Evolutionary conservation across 2,329 filamentous ascomycete species (phyloP), one percentile per base, ranked within the genome.

Genomic region (Beauveria scarabaeidicola): DNA sequence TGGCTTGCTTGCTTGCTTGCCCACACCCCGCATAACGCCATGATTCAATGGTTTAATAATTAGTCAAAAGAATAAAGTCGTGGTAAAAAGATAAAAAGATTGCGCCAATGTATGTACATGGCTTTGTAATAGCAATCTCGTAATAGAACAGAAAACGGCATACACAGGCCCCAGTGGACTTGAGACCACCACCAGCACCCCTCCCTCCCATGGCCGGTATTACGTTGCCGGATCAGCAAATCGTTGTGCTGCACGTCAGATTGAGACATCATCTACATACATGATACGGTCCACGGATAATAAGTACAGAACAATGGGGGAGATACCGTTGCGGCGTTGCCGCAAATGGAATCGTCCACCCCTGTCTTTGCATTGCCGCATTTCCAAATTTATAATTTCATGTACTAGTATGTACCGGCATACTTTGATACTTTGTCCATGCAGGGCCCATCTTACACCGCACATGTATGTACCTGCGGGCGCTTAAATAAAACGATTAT

Each of bases 241-340:
- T 57, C 54, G 44, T 21, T 5, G 41, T 56, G 32, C 53, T 56
- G 54, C 54, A 41, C 54, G 54, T 57, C 54, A 48, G 54, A 50
- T 56, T 57, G 44, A 50, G 44, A 41, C 54, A 57, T 9, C 6
- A 41, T 43, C 21, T 36, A 40, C 40, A 15, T 15, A 48, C n/a
- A n/a, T n/a, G n/a, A n/a, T n/a, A n/a, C n/a, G n/a, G n/a, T n/a
- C n/a, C n/a, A n/a, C 8, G 29, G 41, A 44, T 13, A 1, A 19
- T 10, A 15, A 19, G 9, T 13, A 7, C 29, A 9, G 19, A 7
- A 36, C 32, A 36, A 36, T 36, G 32, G 32, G 11, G 32, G 32
- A 1, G 32, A 2, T 9, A 36, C 32, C 32, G 11, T 36, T 36
- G 32, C 32, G 11, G 32, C 32, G 11, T 36, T 36, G 32, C 32